Conservation (phyloP, 108 stramenopile genomes). For the Chaetoceros muelleri region DNA sequence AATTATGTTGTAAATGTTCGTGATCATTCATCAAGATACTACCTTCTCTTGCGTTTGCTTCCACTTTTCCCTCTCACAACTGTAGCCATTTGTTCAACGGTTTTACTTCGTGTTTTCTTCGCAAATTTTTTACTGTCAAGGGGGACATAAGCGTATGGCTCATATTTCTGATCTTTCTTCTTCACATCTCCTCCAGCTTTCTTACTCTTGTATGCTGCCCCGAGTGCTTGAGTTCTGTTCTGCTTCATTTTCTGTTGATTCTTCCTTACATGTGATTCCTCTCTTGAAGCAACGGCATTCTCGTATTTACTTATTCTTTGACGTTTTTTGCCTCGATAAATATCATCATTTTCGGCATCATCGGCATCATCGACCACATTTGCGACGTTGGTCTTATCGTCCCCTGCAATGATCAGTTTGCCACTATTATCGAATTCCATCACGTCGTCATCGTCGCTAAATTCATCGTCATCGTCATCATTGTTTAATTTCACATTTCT, state of each 20-base stretch:
- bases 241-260: conserved; percentile 14
- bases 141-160: conserved; percentile 90
- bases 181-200: conserved; percentile 90
- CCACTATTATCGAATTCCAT: conserved; percentile 73
- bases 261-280: conserved; percentile 15
- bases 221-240: conserved; percentile 27
- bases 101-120: conserved; percentile 71
- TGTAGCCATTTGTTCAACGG: conserved; percentile 75
- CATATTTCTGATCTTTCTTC: conserved; percentile 81
- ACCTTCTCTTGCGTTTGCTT: conserved; percentile 40
- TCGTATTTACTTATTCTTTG: conserved; percentile 41
- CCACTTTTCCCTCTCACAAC: conserved; percentile 57
- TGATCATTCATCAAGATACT: conserved; percentile 1
- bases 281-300: conserved; percentile 21
- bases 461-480: conserved; percentile 35
- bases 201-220: conserved; percentile 73
- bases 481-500: conserved; percentile 52
- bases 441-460: conserved; percentile 46
- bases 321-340: conserved; percentile 18
- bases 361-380: conserved; percentile 9
- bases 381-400: conserved; percentile 23
- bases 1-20: too few relatives aligned
- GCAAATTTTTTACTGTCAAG: conserved; percentile 77
- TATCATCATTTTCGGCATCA: too few relatives aligned
- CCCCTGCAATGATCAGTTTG: conserved; percentile 57